Base-by-base conservation (phyloP, 106 monocot genomes). In the Phalaenopsis aphrodite region DNA sequence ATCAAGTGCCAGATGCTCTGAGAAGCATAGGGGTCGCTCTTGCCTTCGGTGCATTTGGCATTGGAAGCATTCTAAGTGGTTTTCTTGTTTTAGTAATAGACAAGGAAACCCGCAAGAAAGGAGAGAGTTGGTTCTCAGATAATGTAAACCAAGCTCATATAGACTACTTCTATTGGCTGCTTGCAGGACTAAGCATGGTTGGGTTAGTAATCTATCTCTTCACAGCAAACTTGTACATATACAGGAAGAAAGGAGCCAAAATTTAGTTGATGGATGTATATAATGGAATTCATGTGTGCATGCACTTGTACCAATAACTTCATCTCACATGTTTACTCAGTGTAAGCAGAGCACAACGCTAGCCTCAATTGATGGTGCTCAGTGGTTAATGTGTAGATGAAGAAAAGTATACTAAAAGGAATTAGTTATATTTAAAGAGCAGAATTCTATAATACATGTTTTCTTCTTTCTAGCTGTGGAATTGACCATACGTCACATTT, bases 151-250 rank as follows among this genome's bases (percentile, higher is more conserved):
- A 56, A 0, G 82, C 78, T 46, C 78, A 78, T 78, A 73, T 85
- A 10, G 85, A 81, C 64, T 82, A 85, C 65, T 85, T 85, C 73
- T 82, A 85, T 56, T 85, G 84, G 84, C 76, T 84, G 38, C 84
- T 84, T 14, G 75, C 84, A 66, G 84, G 75, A 14, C 66, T 79
- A 38, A 79, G 75, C 41, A 66, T 66, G 4, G 12, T 67, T 16
- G 64, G 41, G 49, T 7, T 84, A 67, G 17, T 79, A 41, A 36
- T 84, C 15, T 84, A 84, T 36, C 21, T 76, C 8, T 43, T 38
- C 43, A 72, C 76, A 18, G 84, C 84, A 1, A 42, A 49, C 4
- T 12, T 49, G 18, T 84, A 81, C 58, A 52, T 56, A 10, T 81
- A 77, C 18, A 81, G 78, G 81, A 77, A 80, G 45, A 79, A 69